A percentile compares a stretch with the other conserved stretches of the same genome.
Evolutionary conservation across 805 yeast genomes (phyloP).

Genomic region (Kodamaea leandrae): DNA sequence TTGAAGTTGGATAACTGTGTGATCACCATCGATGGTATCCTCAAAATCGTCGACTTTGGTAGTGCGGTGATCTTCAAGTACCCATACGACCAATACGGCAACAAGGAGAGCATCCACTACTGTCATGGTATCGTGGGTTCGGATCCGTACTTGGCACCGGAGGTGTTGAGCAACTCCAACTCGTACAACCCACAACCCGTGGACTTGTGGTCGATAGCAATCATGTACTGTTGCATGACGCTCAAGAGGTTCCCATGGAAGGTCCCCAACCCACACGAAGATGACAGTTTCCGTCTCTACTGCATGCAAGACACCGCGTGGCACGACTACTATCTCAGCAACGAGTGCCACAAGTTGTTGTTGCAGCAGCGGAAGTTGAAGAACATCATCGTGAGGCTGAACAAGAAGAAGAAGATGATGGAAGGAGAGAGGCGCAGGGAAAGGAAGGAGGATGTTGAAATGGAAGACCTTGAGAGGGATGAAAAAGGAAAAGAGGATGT

Average conservation of each 20-base stretch:
- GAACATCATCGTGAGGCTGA: constrained; percentile 41
- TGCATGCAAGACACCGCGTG: constrained; percentile 67
- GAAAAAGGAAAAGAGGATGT: constrained; percentile 13
- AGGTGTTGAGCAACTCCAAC: constrained; percentile 53
- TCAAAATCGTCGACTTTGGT: constrained; percentile 81
- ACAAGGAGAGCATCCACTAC: constrained; percentile 23
- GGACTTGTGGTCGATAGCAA: constrained; percentile 83
- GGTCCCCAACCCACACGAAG: constrained; percentile 58
- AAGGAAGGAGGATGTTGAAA: constrained; percentile 13
- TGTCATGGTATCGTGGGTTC: constrained; percentile 77
- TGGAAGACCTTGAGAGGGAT: constrained; percentile 10
- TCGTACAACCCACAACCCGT: constrained; percentile 74
- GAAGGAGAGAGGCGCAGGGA: constrained; percentile 5
- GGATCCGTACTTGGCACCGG: constrained; percentile 86
- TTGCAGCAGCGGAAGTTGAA: constrained; percentile 59
- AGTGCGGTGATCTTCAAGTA: constrained; percentile 79
- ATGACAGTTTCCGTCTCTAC: constrained; percentile 67
- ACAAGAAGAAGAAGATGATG: constrained; percentile 36
- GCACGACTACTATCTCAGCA: constrained; percentile 72
- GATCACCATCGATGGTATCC: constrained; percentile 66
- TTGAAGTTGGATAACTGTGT: constrained; percentile 82
- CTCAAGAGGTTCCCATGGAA: constrained; percentile 86
- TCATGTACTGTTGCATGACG: constrained; percentile 84
- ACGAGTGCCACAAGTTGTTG: constrained; percentile 66
- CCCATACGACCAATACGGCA: constrained; percentile 50